Percentiles rank a stretch among this genome's conserved stretches.
Conservation (phyloP, 83 land plant species). For the Picea engelmannii region DNA sequence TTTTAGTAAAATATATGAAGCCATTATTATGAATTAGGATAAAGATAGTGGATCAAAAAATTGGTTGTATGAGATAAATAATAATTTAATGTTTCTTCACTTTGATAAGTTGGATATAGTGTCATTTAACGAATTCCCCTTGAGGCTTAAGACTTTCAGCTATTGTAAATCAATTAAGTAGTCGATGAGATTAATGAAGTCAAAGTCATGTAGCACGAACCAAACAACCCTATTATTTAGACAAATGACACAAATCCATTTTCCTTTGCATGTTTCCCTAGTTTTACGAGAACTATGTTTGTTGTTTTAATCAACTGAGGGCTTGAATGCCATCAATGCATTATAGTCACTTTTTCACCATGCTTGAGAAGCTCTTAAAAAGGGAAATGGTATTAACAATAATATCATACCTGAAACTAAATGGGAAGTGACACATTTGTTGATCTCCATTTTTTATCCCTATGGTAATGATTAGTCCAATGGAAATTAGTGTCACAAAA, state of each 20-base stretch:
- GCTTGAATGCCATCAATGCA: too few species aligned
- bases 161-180: constrained; percentile 30
- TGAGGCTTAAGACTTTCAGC: constrained; percentile 74
- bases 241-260: constrained; percentile 70
- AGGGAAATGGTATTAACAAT: too few species aligned
- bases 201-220: constrained; percentile 52
- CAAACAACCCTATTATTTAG: constrained; percentile 44
- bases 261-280: constrained; percentile 28
- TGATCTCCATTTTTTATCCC: too few species aligned
- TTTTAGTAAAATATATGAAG: too few species aligned
- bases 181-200: constrained; percentile 47
- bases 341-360: too few species aligned
- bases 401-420: too few species aligned
- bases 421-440: too few species aligned
- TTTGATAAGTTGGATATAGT: constrained; percentile 62
- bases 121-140: constrained; percentile 54
- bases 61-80: constrained; percentile 64
- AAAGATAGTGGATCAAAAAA: constrained; percentile 21
- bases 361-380: too few species aligned
- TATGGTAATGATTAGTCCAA: too few species aligned
- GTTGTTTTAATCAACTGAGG: constrained; percentile 13
- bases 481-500: too few species aligned
- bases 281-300: constrained; percentile 46
- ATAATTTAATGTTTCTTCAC: constrained; percentile 52
- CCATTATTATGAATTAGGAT: too few species aligned